phyloP scores from a whole-genome alignment of 1,139 yeast genomes.

The Wickerhamiella pararugosa region DNA sequence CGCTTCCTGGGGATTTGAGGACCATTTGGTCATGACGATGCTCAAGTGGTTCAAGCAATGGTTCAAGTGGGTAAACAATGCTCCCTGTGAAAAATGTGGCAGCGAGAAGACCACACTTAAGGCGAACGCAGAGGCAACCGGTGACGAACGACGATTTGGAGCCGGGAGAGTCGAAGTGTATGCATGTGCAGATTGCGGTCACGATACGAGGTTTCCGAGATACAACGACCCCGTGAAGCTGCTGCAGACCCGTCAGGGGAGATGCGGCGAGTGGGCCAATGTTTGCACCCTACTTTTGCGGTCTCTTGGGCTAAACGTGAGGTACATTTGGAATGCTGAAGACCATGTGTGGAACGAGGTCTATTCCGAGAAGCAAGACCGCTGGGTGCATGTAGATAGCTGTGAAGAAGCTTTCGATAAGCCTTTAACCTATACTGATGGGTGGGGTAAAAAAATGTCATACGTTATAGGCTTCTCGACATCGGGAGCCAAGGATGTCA shows the following conservation, averaged over 20 bases:
- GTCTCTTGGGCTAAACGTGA: conserved; percentile 45
- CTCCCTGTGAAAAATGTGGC: conserved; percentile 46
- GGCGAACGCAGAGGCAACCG: conserved; percentile 28
- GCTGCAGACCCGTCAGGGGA: conserved; percentile 46
- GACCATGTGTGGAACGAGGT: conserved; percentile 97
- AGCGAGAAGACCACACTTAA: conserved; percentile 24
- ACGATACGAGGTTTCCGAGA: conserved; percentile 49
- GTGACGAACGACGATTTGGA: conserved; percentile 31
- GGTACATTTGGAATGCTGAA: conserved; percentile 80
- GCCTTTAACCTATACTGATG: conserved; percentile 58
- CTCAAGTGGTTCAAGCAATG: conserved; percentile 65
- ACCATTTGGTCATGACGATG: conserved; percentile 51
- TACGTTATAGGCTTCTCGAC: conserved; percentile 55
- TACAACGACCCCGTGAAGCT: conserved; percentile 54
- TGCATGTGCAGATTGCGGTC: conserved; percentile 38
- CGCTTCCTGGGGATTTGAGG: conserved; percentile 40
- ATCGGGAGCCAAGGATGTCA: conserved; percentile 52
- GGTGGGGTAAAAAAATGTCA: conserved; percentile 93
- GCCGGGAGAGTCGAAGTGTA: conserved; percentile 48
- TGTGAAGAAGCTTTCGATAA: conserved; percentile 80
- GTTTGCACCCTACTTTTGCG: conserved; percentile 50
- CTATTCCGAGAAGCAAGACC: conserved; percentile 39
- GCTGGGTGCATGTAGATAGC: conserved; percentile 84
- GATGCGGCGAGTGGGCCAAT: conserved; percentile 96
- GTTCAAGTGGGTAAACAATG: conserved; percentile 71